These are phyloP conservation scores for Onygenales sp. DNA, from an alignment of 2,329 filamentous ascomycete genomes.

Conservation along the genomic window DNA sequence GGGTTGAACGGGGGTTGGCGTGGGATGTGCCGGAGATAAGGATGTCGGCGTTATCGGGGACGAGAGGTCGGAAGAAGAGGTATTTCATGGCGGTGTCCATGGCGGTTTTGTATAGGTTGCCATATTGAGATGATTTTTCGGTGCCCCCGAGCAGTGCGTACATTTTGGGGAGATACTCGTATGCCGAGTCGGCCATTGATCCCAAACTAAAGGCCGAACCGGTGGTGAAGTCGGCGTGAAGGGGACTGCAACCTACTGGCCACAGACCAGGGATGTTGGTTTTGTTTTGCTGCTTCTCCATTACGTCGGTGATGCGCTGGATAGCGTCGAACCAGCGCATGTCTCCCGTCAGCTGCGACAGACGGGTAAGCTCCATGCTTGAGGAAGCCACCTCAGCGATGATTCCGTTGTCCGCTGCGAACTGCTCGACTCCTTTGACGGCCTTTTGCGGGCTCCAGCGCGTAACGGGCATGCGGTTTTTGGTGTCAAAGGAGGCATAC, in stretches of 20 bases:
- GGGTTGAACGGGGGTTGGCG: neutral
- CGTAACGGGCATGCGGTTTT: constrained; percentile 18
- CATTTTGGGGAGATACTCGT: constrained; percentile 54
- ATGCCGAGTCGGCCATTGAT: constrained; percentile 47
- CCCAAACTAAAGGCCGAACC: constrained; percentile 36
- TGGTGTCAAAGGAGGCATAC: constrained; percentile 33
- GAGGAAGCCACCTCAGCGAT: constrained; percentile 31
- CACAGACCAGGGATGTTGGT: constrained; percentile 32
- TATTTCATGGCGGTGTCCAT: constrained; percentile 60
- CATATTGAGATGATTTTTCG: constrained; percentile 44
- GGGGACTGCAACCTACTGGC: constrained; percentile 18
- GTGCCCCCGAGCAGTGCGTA: constrained; percentile 69
- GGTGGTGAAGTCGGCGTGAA: neutral
- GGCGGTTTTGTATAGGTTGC: constrained; percentile 59
- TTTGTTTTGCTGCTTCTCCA: constrained; percentile 23
- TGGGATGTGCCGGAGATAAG: constrained; percentile 47
- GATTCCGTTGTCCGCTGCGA: constrained; percentile 50
- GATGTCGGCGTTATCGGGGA: constrained; percentile 55
- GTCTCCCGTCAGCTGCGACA: constrained; percentile 30
- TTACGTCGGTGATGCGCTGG: constrained; percentile 25
- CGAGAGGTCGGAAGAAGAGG: constrained; percentile 70
- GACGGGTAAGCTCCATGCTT: constrained; percentile 33
- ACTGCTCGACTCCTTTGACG: constrained; percentile 47
- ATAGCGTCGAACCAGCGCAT: constrained; percentile 29
- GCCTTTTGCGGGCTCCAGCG: constrained; percentile 23